Percentiles rank a stretch among this genome's conserved stretches.
Conservation (phyloP, 2,329 filamentous ascomycete genomes). For the Chaetomiaceae sp. region DNA sequence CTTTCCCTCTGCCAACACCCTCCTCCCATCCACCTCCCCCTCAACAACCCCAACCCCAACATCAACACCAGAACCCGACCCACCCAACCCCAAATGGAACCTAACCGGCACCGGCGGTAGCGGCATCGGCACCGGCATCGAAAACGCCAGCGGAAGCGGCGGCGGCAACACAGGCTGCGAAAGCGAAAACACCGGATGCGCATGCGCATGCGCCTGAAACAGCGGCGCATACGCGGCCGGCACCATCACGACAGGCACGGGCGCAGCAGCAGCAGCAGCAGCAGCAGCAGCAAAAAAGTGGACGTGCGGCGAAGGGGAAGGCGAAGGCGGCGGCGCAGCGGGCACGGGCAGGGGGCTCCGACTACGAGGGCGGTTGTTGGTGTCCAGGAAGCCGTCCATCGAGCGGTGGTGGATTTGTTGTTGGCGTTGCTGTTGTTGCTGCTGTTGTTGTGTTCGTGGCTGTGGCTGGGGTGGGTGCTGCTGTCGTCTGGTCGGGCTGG, state of each 20-base stretch:
- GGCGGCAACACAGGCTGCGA: not conserved
- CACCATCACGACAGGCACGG: constrained; percentile 21
- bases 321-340: not conserved
- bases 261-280: no score
- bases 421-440: not conserved
- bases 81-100: no score
- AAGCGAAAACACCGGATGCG: not conserved
- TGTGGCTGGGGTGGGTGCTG: not conserved
- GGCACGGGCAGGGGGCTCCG: constrained; percentile 2
- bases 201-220: constrained; percentile 11
- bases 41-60: not conserved
- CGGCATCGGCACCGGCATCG: not conserved
- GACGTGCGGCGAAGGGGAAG: constrained; percentile 2
- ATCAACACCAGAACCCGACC: no score
- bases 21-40: not conserved
- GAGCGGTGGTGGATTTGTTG: not conserved
- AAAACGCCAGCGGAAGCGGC: not conserved
- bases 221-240: constrained; percentile 17
- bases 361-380: not conserved
- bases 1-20: not conserved
- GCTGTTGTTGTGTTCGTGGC: no score
- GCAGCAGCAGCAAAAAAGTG: constrained; percentile 24
- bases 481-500: not conserved
- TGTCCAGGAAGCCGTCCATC: constrained; percentile 17
- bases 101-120: not conserved